Conservation (phyloP, 2,329 filamentous ascomycete species). For the Clonostachys sp. region DNA sequence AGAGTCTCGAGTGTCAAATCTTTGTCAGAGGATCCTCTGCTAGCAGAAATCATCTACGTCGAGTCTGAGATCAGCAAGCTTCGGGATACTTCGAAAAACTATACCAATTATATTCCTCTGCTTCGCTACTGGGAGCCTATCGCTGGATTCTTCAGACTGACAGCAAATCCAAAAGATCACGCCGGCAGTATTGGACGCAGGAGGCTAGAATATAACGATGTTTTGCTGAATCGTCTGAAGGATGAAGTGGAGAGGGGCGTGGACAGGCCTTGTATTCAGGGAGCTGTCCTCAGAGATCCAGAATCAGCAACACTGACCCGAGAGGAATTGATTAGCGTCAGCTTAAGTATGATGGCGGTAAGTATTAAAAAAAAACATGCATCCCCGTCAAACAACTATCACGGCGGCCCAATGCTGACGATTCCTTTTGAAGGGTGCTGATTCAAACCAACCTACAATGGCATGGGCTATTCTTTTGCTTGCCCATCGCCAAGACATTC, state of each 20-base stretch:
- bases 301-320: conserved; percentile 58
- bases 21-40: conserved; percentile 14
- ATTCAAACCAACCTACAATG: conserved; percentile 17
- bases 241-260: conserved; percentile 38
- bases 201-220: conserved; percentile 10
- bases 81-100: conserved; percentile 11
- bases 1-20: conserved; percentile 20
- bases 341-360: conserved; percentile 50
- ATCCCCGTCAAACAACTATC: too few species aligned
- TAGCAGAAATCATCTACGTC: conserved; percentile 12
- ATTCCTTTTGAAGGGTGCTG: conserved; percentile 10
- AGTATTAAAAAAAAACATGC: too few species aligned
- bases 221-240: conserved; percentile 9
- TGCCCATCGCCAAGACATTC: conserved; percentile 16
- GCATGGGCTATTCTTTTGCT: conserved; percentile 18
- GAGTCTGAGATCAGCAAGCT: conserved; percentile 11
- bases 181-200: conserved; percentile 10
- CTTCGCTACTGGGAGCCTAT: conserved; percentile 7
- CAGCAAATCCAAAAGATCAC: neutral
- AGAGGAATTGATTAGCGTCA: conserved; percentile 63
- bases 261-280: conserved; percentile 63
- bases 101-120: conserved; percentile 13
- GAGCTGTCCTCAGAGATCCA: conserved; percentile 62
- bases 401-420: neutral
- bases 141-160: neutral